Percentiles rank a stretch among this genome's conserved stretches.
These are phyloP conservation scores for Amesomyces nigricolor DNA, from an alignment of 2,329 filamentous ascomycete genomes.

Conservation along the genomic window DNA sequence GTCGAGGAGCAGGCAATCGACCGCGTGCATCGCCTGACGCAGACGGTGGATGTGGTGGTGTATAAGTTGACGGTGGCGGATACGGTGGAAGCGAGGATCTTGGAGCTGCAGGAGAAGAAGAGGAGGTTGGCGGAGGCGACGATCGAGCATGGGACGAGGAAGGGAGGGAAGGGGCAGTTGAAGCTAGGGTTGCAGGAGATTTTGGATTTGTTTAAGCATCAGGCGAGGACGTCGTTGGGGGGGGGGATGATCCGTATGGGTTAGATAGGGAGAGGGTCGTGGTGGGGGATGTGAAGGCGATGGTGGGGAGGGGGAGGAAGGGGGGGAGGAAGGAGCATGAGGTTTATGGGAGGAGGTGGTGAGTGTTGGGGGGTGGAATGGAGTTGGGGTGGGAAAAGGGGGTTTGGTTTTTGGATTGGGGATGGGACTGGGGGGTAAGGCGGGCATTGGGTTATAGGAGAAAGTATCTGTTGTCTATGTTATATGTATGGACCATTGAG, in stretches of 20 bases:
- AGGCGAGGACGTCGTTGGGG: conserved; percentile 30
- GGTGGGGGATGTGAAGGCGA: conserved; percentile 13
- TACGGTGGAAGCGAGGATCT: conserved; percentile 87
- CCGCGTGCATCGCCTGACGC: conserved; percentile 94
- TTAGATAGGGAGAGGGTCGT: conserved; percentile 13
- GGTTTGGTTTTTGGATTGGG: neutral
- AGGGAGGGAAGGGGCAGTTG: conserved; percentile 47
- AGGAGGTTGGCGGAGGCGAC: conserved; percentile 84
- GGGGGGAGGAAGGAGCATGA: conserved; percentile 23
- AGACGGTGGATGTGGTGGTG: conserved; percentile 88
- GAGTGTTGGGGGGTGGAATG: neutral
- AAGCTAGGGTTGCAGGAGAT: conserved; percentile 94
- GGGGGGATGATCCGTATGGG: conserved; percentile 1
- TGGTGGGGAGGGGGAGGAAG: conserved; percentile 8
- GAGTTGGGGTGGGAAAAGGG: neutral
- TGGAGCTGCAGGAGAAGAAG: conserved; percentile 93
- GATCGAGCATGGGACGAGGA: conserved; percentile 73
- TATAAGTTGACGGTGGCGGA: conserved; percentile 86
- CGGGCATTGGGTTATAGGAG: neutral
- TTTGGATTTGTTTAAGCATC: conserved; percentile 76
- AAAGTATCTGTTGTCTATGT: neutral
- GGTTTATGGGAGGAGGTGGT: conserved; percentile 27
- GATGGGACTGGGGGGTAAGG: neutral
- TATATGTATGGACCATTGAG: too few relatives aligned
- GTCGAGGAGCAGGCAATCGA: conserved; percentile 99